A percentile compares a stretch with the other conserved stretches of the same genome.
Evolutionary conservation across 2,329 filamentous ascomycete genomes (phyloP).

Genomic region (Xylariaceae sp.): DNA sequence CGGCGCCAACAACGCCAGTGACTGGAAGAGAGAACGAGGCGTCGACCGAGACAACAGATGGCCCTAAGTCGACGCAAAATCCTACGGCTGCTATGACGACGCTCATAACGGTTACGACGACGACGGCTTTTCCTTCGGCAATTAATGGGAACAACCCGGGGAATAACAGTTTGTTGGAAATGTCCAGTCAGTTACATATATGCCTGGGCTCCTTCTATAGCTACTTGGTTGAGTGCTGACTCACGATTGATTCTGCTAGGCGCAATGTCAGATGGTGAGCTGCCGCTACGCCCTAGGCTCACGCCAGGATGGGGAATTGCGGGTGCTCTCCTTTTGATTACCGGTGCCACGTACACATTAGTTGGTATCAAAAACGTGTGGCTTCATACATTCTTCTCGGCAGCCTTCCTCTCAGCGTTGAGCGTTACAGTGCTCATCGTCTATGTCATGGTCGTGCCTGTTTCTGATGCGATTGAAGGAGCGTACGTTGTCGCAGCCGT

Average conservation of each 20-base stretch:
- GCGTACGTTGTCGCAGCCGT: slow-evolving; percentile 78
- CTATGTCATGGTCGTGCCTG: slow-evolving; percentile 80
- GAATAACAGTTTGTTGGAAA: slow-evolving; percentile 20
- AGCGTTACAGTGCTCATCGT: slow-evolving; percentile 77
- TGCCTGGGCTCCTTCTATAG: not conserved
- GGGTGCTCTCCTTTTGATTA: slow-evolving; percentile 69
- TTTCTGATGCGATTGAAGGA: slow-evolving; percentile 72
- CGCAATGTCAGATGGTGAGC: slow-evolving; percentile 46
- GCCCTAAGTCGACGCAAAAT: slow-evolving; percentile 5
- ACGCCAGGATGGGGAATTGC: slow-evolving; percentile 79
- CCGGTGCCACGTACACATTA: slow-evolving; percentile 66
- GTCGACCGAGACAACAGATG: slow-evolving; percentile 15
- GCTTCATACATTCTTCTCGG: slow-evolving; percentile 77
- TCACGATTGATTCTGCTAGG: slow-evolving; percentile 32
- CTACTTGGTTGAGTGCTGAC: not conserved
- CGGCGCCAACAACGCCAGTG: slow-evolving; percentile 24
- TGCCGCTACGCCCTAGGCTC: slow-evolving; percentile 70
- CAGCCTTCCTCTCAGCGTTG: slow-evolving; percentile 67
- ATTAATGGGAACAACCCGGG: slow-evolving; percentile 32
- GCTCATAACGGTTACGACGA: slow-evolving; percentile 13
- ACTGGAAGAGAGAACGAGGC: slow-evolving; percentile 14
- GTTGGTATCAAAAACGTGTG: slow-evolving; percentile 79
- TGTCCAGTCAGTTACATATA: slow-evolving; percentile 24
- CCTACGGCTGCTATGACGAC: slow-evolving; percentile 11
- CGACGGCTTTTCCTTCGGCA: slow-evolving; percentile 30